Conservation (phyloP, 1,284 basidiomycete species). For the Ustilago loliicola region DNA sequence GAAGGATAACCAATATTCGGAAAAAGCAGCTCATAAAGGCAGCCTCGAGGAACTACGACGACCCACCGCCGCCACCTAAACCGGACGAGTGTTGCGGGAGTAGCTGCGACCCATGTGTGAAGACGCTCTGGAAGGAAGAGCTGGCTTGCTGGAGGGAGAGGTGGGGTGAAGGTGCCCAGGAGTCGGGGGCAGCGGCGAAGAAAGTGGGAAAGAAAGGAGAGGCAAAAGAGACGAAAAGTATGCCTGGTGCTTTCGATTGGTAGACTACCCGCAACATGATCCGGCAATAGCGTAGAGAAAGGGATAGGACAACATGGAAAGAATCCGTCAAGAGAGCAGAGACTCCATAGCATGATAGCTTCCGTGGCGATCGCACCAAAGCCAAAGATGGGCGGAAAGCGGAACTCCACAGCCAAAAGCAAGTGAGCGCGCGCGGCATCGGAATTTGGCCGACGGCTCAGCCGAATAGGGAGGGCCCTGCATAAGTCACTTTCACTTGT, state of each 20-base stretch:
- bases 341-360: background rate
- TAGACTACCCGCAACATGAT: background rate
- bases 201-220: background rate
- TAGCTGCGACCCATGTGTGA: constrained; percentile 59
- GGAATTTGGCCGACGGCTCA: constrained; percentile 10
- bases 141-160: constrained; percentile 49
- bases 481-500: constrained; percentile 11
- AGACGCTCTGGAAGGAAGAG: constrained; percentile 60
- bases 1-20: constrained; percentile 51
- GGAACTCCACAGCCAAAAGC: constrained; percentile 15
- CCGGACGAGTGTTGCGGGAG: constrained; percentile 60
- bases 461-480: constrained; percentile 5
- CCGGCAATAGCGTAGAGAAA: background rate
- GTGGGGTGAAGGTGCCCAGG: constrained; percentile 43
- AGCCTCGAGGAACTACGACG: constrained; percentile 41
- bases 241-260: constrained; percentile 51
- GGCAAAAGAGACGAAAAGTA: constrained; percentile 9
- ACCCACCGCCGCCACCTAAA: constrained; percentile 55
- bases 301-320: no score
- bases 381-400: background rate
- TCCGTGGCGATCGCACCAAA: no score
- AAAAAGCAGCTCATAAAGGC: constrained; percentile 58
- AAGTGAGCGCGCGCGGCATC: background rate
- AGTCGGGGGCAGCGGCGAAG: background rate
- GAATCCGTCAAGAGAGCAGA: no score